Evolutionary conservation across 805 yeast species (phyloP).

Genomic region (Candida ovalis): DNA sequence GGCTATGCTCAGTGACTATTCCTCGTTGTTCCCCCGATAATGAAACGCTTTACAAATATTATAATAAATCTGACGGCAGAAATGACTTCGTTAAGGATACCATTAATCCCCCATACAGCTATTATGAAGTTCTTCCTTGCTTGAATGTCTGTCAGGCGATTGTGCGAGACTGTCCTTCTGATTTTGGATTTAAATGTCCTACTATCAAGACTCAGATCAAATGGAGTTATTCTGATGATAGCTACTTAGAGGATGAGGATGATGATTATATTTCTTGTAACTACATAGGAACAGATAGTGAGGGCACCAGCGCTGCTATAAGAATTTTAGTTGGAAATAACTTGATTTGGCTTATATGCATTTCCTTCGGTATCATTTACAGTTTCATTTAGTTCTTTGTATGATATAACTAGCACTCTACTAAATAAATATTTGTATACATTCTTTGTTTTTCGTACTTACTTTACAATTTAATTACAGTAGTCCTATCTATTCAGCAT

Average conservation of each 20-base stretch:
- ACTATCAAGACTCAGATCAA: conserved; percentile 29
- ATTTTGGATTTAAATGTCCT: conserved; percentile 77
- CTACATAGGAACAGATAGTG: conserved; percentile 28
- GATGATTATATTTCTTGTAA: conserved; percentile 38
- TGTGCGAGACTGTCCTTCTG: conserved; percentile 80
- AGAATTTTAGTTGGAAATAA: not conserved
- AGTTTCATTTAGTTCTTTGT: not conserved
- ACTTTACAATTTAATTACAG: not conserved
- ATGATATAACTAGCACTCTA: not conserved
- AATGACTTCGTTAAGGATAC: conserved; percentile 51
- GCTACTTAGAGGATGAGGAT: conserved; percentile 35
- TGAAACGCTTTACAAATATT: conserved; percentile 38
- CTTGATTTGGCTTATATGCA: conserved; percentile 7
- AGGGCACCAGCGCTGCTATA: conserved; percentile 5
- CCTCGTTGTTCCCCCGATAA: conserved; percentile 74
- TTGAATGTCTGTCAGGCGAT: conserved; percentile 73
- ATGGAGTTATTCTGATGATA: conserved; percentile 36
- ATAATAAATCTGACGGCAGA: conserved; percentile 54
- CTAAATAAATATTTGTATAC: not conserved
- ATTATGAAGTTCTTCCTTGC: conserved; percentile 86
- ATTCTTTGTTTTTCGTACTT: not conserved
- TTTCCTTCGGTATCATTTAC: not conserved
- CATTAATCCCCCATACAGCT: conserved; percentile 51
- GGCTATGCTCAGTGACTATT: conserved; percentile 87
- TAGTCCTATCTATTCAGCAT: not conserved